Evolutionary conservation across 73 alveolate genomes (phyloP).

Genomic region (Blepharisma japonicum): DNA sequence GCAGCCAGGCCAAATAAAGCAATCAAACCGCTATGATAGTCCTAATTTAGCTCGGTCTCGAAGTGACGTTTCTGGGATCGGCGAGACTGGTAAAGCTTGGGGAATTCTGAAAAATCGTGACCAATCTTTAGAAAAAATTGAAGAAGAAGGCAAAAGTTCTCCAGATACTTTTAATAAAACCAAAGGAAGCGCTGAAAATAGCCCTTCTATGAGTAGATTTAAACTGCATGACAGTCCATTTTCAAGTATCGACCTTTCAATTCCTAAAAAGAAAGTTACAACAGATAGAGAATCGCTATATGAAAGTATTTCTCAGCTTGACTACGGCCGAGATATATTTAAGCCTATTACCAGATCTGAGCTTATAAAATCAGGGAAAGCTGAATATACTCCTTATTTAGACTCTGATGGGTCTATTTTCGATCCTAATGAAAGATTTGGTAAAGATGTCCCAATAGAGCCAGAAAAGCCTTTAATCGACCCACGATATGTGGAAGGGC

Average conservation of each 20-base stretch:
- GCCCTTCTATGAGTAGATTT: too few relatives aligned
- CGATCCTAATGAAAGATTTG: constrained; percentile 51
- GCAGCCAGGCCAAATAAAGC: too few relatives aligned
- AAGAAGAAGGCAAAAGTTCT: too few relatives aligned
- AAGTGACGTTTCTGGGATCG: too few relatives aligned
- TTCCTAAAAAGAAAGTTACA: neutral
- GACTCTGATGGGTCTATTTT: constrained; percentile 41
- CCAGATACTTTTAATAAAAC: too few relatives aligned
- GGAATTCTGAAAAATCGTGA: too few relatives aligned
- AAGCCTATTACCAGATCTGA: neutral
- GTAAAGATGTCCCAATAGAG: constrained; percentile 51
- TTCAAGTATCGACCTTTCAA: constrained; percentile 3
- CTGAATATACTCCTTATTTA: neutral
- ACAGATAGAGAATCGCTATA: neutral
- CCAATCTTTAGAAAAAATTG: too few relatives aligned
- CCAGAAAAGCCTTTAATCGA: constrained; percentile 35
- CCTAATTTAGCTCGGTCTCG: too few relatives aligned
- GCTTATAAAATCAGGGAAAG: constrained; percentile 11
- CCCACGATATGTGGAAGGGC: constrained; percentile 43
- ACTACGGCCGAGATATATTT: neutral
- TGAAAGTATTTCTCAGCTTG: constrained; percentile 9
- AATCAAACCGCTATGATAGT: too few relatives aligned
- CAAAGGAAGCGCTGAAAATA: too few relatives aligned
- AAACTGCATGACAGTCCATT: neutral
- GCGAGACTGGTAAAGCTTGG: too few relatives aligned